Conservation (phyloP, 2,329 filamentous ascomycete genomes). For the Cordyceps cicadae region DNA sequence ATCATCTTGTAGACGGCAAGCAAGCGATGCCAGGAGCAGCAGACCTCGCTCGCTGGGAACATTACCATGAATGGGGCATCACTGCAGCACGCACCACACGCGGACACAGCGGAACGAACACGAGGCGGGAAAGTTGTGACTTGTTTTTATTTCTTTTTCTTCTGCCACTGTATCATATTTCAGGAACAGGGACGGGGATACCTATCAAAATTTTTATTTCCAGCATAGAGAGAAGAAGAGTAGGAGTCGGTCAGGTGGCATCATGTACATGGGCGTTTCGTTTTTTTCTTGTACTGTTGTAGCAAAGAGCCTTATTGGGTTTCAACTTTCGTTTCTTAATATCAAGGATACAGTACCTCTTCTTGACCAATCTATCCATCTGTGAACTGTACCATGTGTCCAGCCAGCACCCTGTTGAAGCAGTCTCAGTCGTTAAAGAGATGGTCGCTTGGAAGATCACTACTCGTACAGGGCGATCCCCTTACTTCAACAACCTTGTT, state of each 20-base stretch:
- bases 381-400: too few relatives aligned
- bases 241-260: neutral
- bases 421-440: too few relatives aligned
- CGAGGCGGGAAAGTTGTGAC: neutral
- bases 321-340: neutral
- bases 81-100: neutral
- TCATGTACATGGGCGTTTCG: constrained; percentile 5
- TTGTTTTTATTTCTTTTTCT: neutral
- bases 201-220: neutral
- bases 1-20: constrained; percentile 60
- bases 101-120: neutral
- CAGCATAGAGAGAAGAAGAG: neutral
- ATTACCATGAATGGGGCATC: neutral
- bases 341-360: neutral
- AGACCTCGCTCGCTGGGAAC: neutral
- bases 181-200: neutral
- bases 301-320: neutral
- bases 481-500: neutral
- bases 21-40: neutral
- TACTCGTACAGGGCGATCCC: neutral
- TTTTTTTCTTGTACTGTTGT: neutral
- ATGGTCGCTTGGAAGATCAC: neutral
- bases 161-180: constrained; percentile 3
- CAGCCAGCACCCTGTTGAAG: too few relatives aligned
- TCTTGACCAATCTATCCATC: neutral